Base-by-base conservation (phyloP, 202 grass and related monocot genomes). In the Schoenoplectus triqueter region DNA sequence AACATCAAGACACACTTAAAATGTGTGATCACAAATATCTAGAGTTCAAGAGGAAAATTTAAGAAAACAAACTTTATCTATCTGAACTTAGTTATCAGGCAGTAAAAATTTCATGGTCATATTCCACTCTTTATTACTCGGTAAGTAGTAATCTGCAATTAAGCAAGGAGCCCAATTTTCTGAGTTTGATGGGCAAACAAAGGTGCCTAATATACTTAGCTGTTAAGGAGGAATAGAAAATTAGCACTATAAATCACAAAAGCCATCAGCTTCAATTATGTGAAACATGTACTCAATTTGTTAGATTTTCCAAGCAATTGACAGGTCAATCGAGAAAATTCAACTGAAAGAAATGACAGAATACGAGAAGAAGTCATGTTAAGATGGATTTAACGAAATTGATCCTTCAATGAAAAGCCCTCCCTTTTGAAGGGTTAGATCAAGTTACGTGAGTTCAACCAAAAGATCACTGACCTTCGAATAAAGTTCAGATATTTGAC, bases 1-100 rank as follows among this genome's bases (percentile, higher is more conserved):
- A 83, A 19, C 31, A 69, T 2, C 11, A 65, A 82, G 20, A 82
- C 18, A 7, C 41, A 81, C 17, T 66, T 14, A 31, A 31, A 72
- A 79, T 60, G 4, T 81, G 64, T 42, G 18, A 31, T 20, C 0
- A 44, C 4, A 81, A 10, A 66, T 42, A 6, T 79, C 14, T n/a
- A 59, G 6, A 52, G n/a, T 1, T 17, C 10, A 66, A 56, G 5
- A 14, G 4, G 2, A 59, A 77, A 77, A 15, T n/a, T 57, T 11
- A 59, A 22, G 11, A n/a, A 15, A 54, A 20, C 6, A 17, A 55
- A 55, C 18, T 75, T 20, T 75, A 41, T 41, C 5, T 41, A 7
- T 59, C 22, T 14, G 54, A 78, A 6, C 31, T 51, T 41, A n/a
- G 5, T 59, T 78, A 59, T 22, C 21, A 20, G 69, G 17, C 5